These are phyloP conservation scores for Neurospora sp. DNA, from an alignment of 495 filamentous ascomycete genomes.

Conservation along the genomic window DNA sequence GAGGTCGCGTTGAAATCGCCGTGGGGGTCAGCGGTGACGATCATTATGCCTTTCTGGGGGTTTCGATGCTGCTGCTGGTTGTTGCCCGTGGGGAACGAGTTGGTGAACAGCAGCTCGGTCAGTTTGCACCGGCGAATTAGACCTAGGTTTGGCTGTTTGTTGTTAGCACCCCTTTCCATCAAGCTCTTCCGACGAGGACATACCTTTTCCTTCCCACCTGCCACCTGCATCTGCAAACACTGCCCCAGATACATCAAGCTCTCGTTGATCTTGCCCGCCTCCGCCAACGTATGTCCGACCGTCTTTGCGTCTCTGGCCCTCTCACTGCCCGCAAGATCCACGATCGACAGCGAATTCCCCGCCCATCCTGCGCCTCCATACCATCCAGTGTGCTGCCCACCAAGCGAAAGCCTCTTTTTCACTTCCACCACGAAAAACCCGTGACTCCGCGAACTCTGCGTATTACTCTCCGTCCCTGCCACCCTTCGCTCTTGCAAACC, in stretches of 20 bases:
- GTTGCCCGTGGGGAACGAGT: conserved; percentile 69
- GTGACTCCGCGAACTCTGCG: conserved; percentile 79
- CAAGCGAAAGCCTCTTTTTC: conserved; percentile 53
- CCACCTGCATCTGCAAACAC: conserved; percentile 90
- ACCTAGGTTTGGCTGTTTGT: conserved; percentile 59
- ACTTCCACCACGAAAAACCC: conserved; percentile 96
- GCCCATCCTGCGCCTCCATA: conserved; percentile 51
- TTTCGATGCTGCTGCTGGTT: conserved; percentile 30
- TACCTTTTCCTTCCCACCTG: conserved; percentile 66
- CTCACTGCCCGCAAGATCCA: conserved; percentile 91
- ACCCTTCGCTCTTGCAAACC: conserved; percentile 81
- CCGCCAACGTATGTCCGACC: conserved; percentile 78
- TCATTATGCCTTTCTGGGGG: conserved; percentile 86
- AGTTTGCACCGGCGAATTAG: conserved; percentile 95
- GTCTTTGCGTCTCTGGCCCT: conserved; percentile 89
- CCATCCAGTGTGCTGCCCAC: conserved; percentile 32
- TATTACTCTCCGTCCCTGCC: conserved; percentile 83
- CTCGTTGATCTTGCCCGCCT: conserved; percentile 97
- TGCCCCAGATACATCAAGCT: conserved; percentile 96
- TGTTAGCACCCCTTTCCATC: conserved; percentile 9
- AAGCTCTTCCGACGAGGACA: neutral
- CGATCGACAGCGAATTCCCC: conserved; percentile 76
- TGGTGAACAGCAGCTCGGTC: conserved; percentile 92
- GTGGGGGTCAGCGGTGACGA: conserved; percentile 87
- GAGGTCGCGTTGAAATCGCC: conserved; percentile 96